Evolutionary conservation across 176 grass and related monocot species (phyloP).

Genomic region (Themeda triandra): DNA sequence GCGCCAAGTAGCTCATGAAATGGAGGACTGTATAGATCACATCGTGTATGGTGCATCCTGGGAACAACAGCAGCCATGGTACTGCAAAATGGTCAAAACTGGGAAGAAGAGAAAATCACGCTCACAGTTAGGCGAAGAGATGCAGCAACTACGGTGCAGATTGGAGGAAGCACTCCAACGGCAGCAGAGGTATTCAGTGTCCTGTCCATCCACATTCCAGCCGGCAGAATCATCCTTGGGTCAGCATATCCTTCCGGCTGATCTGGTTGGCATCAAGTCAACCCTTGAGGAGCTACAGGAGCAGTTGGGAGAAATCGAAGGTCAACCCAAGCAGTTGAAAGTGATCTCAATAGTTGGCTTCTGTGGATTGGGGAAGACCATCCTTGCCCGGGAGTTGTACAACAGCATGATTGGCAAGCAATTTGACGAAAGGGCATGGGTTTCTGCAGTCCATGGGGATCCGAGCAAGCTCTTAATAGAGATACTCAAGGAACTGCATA

Average conservation of each 20-base stretch:
- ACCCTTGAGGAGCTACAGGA: neutral
- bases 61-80: neutral
- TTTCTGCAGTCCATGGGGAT: neutral
- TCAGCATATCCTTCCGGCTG: neutral
- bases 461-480: neutral
- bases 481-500: no score
- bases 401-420: neutral
- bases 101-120: constrained; percentile 8
- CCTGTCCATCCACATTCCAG: neutral
- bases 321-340: neutral
- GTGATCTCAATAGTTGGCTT: constrained; percentile 23
- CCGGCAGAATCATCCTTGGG: neutral
- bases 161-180: no score
- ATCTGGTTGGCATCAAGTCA: neutral
- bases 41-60: neutral
- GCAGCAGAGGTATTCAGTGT: neutral
- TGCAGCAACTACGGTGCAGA: neutral
- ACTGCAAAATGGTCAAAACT: neutral
- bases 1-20: neutral
- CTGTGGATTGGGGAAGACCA: constrained; percentile 16
- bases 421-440: neutral
- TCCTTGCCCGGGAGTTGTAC: neutral
- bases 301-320: neutral
- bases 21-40: neutral
- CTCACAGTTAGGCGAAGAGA: neutral